Base-by-base conservation (phyloP, 306 rosid genomes). In the Phaseolus lunatus region DNA sequence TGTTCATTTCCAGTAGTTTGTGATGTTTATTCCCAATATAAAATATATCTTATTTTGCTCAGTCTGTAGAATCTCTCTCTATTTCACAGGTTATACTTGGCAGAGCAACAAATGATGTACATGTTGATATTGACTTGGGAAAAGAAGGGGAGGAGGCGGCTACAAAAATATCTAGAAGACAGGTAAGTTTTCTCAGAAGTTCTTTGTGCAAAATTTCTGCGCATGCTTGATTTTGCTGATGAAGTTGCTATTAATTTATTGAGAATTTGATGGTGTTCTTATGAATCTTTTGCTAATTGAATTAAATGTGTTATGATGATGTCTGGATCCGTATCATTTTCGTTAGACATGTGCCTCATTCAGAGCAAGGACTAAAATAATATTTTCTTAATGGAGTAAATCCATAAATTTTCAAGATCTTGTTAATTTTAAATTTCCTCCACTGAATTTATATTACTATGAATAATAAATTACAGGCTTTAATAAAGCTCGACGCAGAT, bases 111-210 rank as follows among this genome's bases (percentile, higher is more conserved):
- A 85, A 81, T 16, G 96, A 86, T 18, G 4, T 80, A 43, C 73
- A 67, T 47, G 98, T 93, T 83, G 97, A 93, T 80, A 89, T 93
- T 80, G 92, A 93, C 88, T 87, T 93, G 84, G 84, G 92, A 63
- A 84, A 76, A 88, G 93, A 88, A 86, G 93, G 89, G 65, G 69
- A 35, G 16, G 91, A 35, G 16, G 91, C 16, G 12, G 90, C 91
- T 68, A 88, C 80, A 87, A 88, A 87, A 80, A 89, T 91, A 81
- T 93, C 98, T 62, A 87, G 98, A 77, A 89, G 87, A 78, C 98
- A 93, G 87, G 98, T 93, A 72, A 75, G 88, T 27, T 62, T 81
- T 56, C 84, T 81, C n/a, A 53, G 49, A 64, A 84, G 69, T 57
- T 37, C 43, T 4, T 4, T 41, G 49, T 79, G 61, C 27, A 70